Conservation (phyloP, 164 flowering plant species). For the Litsea cubeba region DNA sequence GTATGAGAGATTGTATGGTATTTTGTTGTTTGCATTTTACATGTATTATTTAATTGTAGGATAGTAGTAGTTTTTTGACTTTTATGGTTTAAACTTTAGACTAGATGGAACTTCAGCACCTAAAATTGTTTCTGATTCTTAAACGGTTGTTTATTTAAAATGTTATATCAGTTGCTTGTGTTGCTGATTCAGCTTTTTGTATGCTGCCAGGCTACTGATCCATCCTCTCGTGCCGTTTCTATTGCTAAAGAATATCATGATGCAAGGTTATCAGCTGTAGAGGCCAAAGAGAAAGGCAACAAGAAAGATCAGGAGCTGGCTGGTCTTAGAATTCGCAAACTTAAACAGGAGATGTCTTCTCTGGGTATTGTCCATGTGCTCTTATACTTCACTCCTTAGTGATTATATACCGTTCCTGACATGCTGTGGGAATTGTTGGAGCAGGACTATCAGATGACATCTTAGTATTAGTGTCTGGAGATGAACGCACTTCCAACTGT, state of each 20-base stretch:
- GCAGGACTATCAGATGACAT: slow-evolving; percentile 71
- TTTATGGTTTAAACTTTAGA: neutral
- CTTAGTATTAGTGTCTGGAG: slow-evolving; percentile 33
- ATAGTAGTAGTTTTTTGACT: neutral
- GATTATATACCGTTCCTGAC: neutral
- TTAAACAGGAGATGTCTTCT: slow-evolving; percentile 79
- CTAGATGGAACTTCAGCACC: neutral
- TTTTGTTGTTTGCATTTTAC: neutral
- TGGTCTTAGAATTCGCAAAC: slow-evolving; percentile 65
- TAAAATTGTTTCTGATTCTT: neutral
- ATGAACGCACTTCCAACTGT: slow-evolving; percentile 25
- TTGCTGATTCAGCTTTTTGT: slow-evolving; percentile 5
- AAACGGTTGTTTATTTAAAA: neutral
- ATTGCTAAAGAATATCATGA: slow-evolving; percentile 64
- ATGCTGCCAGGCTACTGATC: slow-evolving; percentile 37
- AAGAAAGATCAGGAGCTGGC: slow-evolving; percentile 68
- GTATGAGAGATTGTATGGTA: neutral
- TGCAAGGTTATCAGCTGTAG: slow-evolving; percentile 64
- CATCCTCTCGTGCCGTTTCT: slow-evolving; percentile 46
- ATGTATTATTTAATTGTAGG: neutral
- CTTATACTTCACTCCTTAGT: neutral
- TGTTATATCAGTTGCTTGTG: neutral
- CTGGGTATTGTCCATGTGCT: slow-evolving; percentile 40
- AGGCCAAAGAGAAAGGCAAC: slow-evolving; percentile 72
- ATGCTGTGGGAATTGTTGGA: slow-evolving; percentile 9